Conservation (phyloP, 345 rosid species). For the Euphorbia tirucalli region DNA sequence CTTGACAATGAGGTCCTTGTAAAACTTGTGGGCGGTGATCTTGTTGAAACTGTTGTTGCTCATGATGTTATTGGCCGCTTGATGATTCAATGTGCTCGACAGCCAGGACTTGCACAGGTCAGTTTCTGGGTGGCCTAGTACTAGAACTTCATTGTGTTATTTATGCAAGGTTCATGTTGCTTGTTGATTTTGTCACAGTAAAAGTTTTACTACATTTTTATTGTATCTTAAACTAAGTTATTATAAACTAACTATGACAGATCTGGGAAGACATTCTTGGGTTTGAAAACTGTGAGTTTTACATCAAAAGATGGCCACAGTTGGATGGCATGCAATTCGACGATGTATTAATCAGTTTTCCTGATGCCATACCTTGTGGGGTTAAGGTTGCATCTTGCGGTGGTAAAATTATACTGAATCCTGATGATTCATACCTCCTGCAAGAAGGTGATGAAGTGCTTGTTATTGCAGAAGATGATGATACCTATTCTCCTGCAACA, state of each 20-base stretch:
- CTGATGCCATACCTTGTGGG: constrained; percentile 79
- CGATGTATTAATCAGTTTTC: constrained; percentile 70
- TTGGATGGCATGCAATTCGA: constrained; percentile 66
- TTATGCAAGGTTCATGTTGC: constrained; percentile 5
- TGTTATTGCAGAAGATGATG: constrained; percentile 81
- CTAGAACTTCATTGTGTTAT: constrained; percentile 1
- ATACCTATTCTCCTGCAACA: constrained; percentile 56
- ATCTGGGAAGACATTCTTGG: constrained; percentile 82
- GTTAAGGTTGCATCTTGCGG: constrained; percentile 63
- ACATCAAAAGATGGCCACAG: constrained; percentile 64
- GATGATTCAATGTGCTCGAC: constrained; percentile 84
- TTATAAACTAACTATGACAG: constrained; percentile 35
- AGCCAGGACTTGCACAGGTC: constrained; percentile 81
- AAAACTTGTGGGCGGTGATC: constrained; percentile 78
- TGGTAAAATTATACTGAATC: constrained; percentile 69
- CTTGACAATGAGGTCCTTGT: constrained; percentile 76
- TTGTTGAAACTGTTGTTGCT: constrained; percentile 72
- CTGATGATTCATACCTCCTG: constrained; percentile 57
- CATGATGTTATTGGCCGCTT: constrained; percentile 81
- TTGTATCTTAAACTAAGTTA: constrained; percentile 9
- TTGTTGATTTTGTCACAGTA: background rate
- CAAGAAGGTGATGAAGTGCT: constrained; percentile 78
- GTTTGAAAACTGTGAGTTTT: constrained; percentile 76
- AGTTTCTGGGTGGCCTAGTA: constrained; percentile 17
- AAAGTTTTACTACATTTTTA: background rate